Base-by-base conservation (phyloP, 2,329 filamentous ascomycete species). In the Diaporthe sp. region DNA sequence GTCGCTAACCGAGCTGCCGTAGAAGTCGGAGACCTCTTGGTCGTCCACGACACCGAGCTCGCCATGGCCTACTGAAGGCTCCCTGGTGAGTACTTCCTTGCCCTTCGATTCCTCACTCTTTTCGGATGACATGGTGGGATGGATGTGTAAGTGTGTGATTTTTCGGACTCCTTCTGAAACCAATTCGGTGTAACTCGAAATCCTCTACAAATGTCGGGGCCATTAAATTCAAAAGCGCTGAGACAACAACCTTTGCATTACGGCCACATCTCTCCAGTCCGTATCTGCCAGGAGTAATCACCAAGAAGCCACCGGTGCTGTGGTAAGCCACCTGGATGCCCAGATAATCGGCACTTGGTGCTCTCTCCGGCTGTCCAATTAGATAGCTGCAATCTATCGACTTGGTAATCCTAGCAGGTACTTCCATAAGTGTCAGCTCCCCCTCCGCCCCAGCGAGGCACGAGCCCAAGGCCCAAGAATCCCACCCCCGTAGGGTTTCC, bases 1-100 rank as follows among this genome's bases (percentile, higher is more conserved):
- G 39, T 83, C 80, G 31, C 78, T 79, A 28, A 83, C 78, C 8
- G 81, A 78, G 46, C 73, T 77, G 12, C 84, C 84, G 74, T 87
- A 87, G 77, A 87, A 86, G 15, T 83, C 80, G 42, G 79, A 79
- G 58, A 81, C 77, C 17, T 80, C 78, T 0, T 78, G 67, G 70
- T 85, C 82, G 55, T 83, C 80, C 10, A 81, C 60, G 9, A 72
- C 39, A 51, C 13, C 68, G 2, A 75, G 49, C 6, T 75, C 42
- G 17, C 75, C 75, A 46, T 74, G 42, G 17, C 58, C 34, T 13
- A 76, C 13, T 28, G 75, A 74, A 53, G 72, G 67, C 13, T 53
- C 58, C 6, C 17, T 46, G 19, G 49, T 44, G 25, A 55, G 28
- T 12, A 72, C 58, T 4, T 67, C 57, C n/a, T 55, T 60, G 57